Evolutionary conservation across 208 protist species (phyloP).

Genomic region (Acanthamoeba castellanii): DNA sequence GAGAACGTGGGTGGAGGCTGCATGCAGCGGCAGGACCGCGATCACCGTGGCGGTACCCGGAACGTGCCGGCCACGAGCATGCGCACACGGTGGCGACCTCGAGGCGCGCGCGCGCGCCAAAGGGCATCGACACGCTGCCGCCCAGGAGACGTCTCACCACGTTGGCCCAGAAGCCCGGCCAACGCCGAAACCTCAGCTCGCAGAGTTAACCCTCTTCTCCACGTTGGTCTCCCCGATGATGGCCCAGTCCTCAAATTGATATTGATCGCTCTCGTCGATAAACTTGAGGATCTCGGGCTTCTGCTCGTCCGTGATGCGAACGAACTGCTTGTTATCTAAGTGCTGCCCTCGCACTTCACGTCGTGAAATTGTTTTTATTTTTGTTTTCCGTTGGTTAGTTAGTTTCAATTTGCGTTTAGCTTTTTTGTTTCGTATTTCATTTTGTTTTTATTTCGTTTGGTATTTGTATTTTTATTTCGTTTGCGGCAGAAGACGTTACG

Average conservation of each 20-base stretch:
- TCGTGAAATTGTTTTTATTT: no score
- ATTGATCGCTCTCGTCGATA: constrained; percentile 55
- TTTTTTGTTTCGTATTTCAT: no score
- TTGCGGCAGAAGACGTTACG: no score
- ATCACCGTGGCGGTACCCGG: constrained; percentile 54
- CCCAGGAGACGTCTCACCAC: neutral
- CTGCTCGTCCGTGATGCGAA: constrained; percentile 39
- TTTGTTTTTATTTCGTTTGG: no score
- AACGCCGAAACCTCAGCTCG: constrained; percentile 16
- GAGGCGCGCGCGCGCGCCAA: constrained; percentile 34
- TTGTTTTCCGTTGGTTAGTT: no score
- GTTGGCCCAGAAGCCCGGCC: constrained; percentile 55
- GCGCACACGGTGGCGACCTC: constrained; percentile 34
- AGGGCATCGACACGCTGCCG: neutral
- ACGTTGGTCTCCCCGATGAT: constrained; percentile 52
- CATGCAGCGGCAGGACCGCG: constrained; percentile 18
- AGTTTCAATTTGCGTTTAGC: no score
- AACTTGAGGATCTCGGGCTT: constrained; percentile 63
- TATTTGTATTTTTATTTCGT: no score
- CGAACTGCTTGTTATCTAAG: constrained; percentile 50
- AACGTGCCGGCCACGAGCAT: constrained; percentile 51
- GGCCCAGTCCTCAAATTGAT: constrained; percentile 59
- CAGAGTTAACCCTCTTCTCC: constrained; percentile 39
- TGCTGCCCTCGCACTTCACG: no score
- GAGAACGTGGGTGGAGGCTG: neutral